Base-by-base conservation (phyloP, 108 stramenopile species). In the Pseudonitzschia pungens region DNA sequence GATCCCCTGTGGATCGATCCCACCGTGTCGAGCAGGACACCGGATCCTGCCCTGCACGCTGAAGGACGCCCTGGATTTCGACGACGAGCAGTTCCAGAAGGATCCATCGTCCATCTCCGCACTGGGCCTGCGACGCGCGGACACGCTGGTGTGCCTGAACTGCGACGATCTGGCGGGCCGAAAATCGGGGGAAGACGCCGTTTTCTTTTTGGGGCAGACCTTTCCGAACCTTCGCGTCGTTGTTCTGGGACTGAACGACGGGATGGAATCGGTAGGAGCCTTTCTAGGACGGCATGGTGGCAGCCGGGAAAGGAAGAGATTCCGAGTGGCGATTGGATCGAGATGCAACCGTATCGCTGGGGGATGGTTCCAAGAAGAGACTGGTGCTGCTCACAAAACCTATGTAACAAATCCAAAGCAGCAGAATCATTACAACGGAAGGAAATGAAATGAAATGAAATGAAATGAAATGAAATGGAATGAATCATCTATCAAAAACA, bases 1-100 rank as follows among this genome's bases (percentile, higher is more conserved):
- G n/a, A 36, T 26, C 57, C 57, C 15, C 14, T 58, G 9, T 58
- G 57, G 57, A 58, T 58, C 26, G 57, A 58, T 58, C 57, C 57
- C 15, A 31, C 57, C 27, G 15, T 58, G 15, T 58, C 57, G 29
- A 22, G 57, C 36, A 31, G 9, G 57, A 56, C 27, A 58, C 27
- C n/a, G 57, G 15, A 9, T 31, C 24, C 7, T 58, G 29, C 57
- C 57, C 15, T 58, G 57, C 29, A 58, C 57, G 15, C 16, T 58
- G 9, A 58, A 58, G 29, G 57, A 58, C 27, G 57, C 57, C 21
- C 9, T 58, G 6, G 29, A 58, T 10, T 58, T 31, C 28, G 57
- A 58, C 8, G 28, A 22, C 0, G 27, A 22, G 29, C 26, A 58
- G 29, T 0, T 26, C 4, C 21, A 14, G 4, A 58, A 26, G 27